phyloP scores from a whole-genome alignment of 148 eudicot genomes.

The Chenopodium suecicum region DNA sequence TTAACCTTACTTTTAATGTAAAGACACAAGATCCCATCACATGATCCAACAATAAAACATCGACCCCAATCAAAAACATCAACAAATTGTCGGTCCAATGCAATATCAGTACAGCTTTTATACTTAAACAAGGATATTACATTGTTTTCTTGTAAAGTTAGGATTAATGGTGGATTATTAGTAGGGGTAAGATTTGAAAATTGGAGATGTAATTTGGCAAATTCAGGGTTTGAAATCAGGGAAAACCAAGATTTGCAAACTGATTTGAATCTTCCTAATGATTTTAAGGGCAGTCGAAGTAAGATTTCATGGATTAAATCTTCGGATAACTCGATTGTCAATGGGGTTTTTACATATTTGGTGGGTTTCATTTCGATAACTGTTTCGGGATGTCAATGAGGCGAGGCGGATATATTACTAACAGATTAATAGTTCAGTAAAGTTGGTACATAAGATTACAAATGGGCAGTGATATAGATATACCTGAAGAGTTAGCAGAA shows the following conservation, averaged over 20 bases:
- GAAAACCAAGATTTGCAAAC: background rate
- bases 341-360: background rate
- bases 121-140: background rate
- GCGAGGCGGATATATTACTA: too few species aligned
- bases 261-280: background rate
- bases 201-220: background rate
- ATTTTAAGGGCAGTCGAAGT: background rate
- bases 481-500: too few species aligned
- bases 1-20: background rate
- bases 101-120: background rate
- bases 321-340: background rate
- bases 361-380: background rate
- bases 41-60: background rate
- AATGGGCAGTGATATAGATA: too few species aligned
- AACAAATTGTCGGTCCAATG: background rate
- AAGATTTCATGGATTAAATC: background rate
- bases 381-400: too few species aligned
- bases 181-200: background rate
- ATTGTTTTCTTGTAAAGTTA: background rate
- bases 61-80: background rate
- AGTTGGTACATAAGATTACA: too few species aligned
- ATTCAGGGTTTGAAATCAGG: background rate
- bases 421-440: too few species aligned
- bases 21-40: background rate
- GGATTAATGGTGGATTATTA: background rate